Evolutionary conservation across 2,329 filamentous ascomycete genomes (phyloP), one percentile per base, ranked within the genome.

Genomic region (Verticillium tricorpus): DNA sequence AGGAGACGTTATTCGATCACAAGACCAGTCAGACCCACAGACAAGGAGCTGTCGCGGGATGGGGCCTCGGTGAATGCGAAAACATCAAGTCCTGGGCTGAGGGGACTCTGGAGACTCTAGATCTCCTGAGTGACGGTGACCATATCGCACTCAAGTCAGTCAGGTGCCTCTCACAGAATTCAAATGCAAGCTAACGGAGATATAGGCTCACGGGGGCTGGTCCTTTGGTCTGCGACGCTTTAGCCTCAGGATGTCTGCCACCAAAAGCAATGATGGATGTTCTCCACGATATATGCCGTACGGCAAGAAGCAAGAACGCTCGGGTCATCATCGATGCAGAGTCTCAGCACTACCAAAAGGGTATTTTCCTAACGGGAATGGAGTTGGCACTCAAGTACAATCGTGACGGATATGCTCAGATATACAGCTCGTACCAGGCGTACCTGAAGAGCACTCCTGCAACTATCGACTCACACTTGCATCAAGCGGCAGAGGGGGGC

Each of bases 401-500:
- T 68, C 73, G 70, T 0, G 69, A 76, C 14, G 70, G 71, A 4
- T 62, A 66, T 5, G 77, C 68, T 7, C 67, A 73, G 15, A 66
- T 78, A 11, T 78, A 75, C 67, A 85, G 78, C 66, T 85, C 84
- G 2, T 86, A 86, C 71, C 84, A 86, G 64, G 81, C 78, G 57
- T 86, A 86, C 67, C 76, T 86, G 19, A 82, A 82, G 69, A 72
- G 73, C 58, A 82, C 79, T 1, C 70, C 78, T 0, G 68, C 64
- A 9, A 76, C 73, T 3, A 66, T 86, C 2, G 71, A 76, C 0
- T 65, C 71, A 25, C 81, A 86, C 62, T 74, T 86, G n/a, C 72
- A 71, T 1, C 67, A 65, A 0, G 83, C 84, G 0, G 66, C 72
- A 5, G 71, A 78, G 2, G 76, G 80, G 32, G 73, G 72, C 2